Evolutionary conservation across 2,329 filamentous ascomycete genomes (phyloP).

Genomic region (Sordariomycetes sp.): DNA sequence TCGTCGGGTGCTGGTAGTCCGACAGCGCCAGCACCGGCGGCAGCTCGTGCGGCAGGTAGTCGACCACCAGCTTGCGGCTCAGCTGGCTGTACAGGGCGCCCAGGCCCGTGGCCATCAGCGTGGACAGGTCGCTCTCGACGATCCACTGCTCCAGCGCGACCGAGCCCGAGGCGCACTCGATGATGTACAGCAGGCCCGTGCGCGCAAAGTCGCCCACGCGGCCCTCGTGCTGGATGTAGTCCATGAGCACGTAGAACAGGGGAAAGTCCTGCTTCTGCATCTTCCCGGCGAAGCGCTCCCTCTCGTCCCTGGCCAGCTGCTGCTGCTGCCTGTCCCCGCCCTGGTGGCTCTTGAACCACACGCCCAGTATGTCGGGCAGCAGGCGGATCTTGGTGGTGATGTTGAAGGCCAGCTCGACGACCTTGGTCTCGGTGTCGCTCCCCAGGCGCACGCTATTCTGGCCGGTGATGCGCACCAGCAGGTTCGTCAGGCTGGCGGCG

Average conservation of each 20-base stretch:
- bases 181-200: conserved; percentile 89
- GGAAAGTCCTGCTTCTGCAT: conserved; percentile 91
- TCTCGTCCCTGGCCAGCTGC: conserved; percentile 35
- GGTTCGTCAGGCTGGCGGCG: conserved; percentile 75
- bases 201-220: conserved; percentile 91
- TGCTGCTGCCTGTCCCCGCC: conserved; percentile 25
- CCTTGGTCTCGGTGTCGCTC: conserved; percentile 72
- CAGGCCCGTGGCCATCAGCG: conserved; percentile 90
- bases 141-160: conserved; percentile 86
- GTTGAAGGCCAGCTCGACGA: conserved; percentile 90
- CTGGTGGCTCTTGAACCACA: conserved; percentile 65
- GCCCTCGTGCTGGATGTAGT: conserved; percentile 94
- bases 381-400: conserved; percentile 93
- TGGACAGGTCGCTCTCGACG: conserved; percentile 91
- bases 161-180: conserved; percentile 82
- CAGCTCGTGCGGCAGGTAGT: conserved; percentile 62
- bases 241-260: conserved; percentile 87
- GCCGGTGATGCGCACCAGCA: conserved; percentile 64
- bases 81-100: conserved; percentile 63
- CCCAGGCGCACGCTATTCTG: conserved; percentile 59
- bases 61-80: conserved; percentile 70
- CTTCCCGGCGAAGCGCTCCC: conserved; percentile 72
- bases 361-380: conserved; percentile 73
- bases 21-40: conserved; percentile 82
- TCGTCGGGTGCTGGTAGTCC: conserved; percentile 69